Evolutionary conservation across 495 filamentous ascomycete genomes (phyloP), one percentile per base, ranked within the genome.

Genomic region (Aspergillus cavernicola): DNA sequence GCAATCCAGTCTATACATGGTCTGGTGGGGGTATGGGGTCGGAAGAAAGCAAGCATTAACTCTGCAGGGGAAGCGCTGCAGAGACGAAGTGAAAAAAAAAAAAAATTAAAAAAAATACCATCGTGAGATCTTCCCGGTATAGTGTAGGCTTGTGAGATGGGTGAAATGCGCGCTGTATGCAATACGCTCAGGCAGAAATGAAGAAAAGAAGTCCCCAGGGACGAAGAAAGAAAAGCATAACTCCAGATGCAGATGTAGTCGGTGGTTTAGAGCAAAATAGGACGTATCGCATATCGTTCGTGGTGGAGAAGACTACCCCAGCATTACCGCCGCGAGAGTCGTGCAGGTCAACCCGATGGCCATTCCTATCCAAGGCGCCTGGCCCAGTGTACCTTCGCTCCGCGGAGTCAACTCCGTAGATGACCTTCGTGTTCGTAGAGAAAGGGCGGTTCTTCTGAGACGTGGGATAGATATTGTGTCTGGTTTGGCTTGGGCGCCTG

Each of bases 291-390:
- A 20, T 5, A 16, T 47, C 29, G 22, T 31, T 54, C 33, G 23
- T 38, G 20, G 47, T 10, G 29, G 16, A 23, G 19, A 9, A 8
- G 16, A 16, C 55, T 50, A 75, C 26, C 74, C 74, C 46, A 77
- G 58, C 71, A 74, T 75, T 23, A 74, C 70, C 9, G 74, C 74
- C 11, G 74, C 67, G 24, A 75, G 47, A 8, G 72, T 69, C 26
- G 74, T 77, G 42, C 66, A 75, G 19, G 71, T 73, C 44, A 77
- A 44, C 22, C 74, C 74, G 43, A 77, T 73, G 13, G 69, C 74
- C 72, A 75, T 75, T 20, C 74, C 74, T 44, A 74, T 73, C 74
- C 74, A 77, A 26, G 74, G 74, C 0, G 74, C 71, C 51, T 77
- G 72, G 19, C 74, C 74, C 0, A 77, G 60, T 9, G 67, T 69